phyloP scores from a whole-genome alignment of 176 grass and related monocot species.

The Carex littledalei region DNA sequence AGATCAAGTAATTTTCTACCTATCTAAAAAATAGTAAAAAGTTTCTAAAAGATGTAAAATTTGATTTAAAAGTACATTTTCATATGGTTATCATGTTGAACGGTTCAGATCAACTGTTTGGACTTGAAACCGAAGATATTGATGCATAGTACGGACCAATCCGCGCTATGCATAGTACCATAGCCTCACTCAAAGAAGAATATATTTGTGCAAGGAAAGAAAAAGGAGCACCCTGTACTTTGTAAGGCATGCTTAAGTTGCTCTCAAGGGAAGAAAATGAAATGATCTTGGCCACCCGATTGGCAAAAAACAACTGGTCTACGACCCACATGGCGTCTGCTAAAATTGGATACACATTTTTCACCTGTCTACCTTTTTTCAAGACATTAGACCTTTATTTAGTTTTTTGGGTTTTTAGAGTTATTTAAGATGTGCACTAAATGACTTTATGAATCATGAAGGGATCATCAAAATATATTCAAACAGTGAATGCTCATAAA shows the following conservation, averaged over 20 bases:
- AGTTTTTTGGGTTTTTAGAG: not conserved
- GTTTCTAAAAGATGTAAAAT: too few relatives aligned
- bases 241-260: not conserved
- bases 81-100: too few relatives aligned
- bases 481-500: not conserved
- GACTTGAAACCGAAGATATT: too few relatives aligned
- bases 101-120: too few relatives aligned
- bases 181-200: not conserved
- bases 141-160: too few relatives aligned
- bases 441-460: not conserved
- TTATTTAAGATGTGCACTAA: not conserved
- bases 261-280: not conserved
- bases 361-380: not conserved
- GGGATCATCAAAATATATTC: not conserved
- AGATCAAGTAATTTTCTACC: too few relatives aligned
- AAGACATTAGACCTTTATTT: not conserved
- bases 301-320: not conserved
- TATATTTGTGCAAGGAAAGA: not conserved
- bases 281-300: not conserved
- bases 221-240: not conserved
- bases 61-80: too few relatives aligned
- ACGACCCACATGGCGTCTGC: not conserved
- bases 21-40: too few relatives aligned
- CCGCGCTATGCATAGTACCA: too few relatives aligned
- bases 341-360: not conserved